Conservation (phyloP, 148 eudicot genomes). For the Arbutus unedo region DNA sequence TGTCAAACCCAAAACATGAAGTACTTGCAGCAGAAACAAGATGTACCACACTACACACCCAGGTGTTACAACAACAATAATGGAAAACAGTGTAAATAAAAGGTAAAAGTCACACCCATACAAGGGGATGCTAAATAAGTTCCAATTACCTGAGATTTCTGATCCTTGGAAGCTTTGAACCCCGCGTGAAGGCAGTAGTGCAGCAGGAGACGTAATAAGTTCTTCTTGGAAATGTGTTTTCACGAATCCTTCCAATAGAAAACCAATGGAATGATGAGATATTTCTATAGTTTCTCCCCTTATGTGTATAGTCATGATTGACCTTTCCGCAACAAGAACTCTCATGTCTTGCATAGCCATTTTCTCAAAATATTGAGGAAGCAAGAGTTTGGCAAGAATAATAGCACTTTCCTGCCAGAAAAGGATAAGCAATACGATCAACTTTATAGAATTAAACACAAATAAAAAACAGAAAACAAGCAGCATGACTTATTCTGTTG, state of each 20-base stretch:
- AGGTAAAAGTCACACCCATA: background rate
- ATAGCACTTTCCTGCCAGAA: slow-evolving; percentile 76
- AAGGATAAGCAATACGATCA: background rate
- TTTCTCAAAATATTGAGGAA: slow-evolving; percentile 77
- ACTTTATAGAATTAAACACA: background rate
- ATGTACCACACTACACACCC: background rate
- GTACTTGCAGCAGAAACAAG: background rate
- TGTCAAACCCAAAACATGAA: background rate
- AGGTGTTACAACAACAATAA: background rate
- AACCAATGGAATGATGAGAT: slow-evolving; percentile 58
- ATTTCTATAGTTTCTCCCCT: slow-evolving; percentile 84
- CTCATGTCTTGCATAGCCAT: slow-evolving; percentile 84
- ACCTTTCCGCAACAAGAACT: slow-evolving; percentile 72
- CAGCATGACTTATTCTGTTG: background rate
- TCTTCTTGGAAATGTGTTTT: slow-evolving; percentile 49
- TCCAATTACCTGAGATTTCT: slow-evolving; percentile 54
- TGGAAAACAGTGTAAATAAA: background rate
- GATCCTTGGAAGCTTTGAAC: slow-evolving; percentile 39
- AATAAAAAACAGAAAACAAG: slow-evolving; percentile 6
- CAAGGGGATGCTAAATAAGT: background rate
- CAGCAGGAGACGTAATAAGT: slow-evolving; percentile 68
- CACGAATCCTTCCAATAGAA: slow-evolving; percentile 78
- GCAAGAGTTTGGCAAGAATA: slow-evolving; percentile 67
- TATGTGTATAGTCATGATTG: slow-evolving; percentile 52
- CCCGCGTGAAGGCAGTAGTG: slow-evolving; percentile 44